Conservation (phyloP, 177 flowering plant genomes). For the Vitis hybrid region DNA sequence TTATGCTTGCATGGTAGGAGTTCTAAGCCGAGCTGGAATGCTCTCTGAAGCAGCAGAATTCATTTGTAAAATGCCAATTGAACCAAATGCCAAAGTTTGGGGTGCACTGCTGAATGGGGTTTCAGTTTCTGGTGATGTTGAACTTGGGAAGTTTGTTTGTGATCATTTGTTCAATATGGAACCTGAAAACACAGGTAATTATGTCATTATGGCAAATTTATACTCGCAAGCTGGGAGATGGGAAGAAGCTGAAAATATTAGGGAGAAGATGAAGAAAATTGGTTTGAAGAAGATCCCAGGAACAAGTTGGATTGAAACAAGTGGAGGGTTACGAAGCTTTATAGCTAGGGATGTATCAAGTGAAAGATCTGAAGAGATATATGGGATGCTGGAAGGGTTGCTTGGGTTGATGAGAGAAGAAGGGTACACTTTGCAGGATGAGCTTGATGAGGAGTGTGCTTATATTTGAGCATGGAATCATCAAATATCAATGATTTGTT, state of each 20-base stretch:
- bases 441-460: conserved; percentile 31
- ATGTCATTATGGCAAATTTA: conserved; percentile 70
- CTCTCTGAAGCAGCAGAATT: conserved; percentile 65
- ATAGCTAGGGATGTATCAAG: conserved; percentile 40
- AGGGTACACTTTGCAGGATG: conserved; percentile 33
- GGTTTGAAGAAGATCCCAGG: conserved; percentile 79
- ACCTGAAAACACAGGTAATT: conserved; percentile 75
- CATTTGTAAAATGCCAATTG: conserved; percentile 62
- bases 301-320: conserved; percentile 68
- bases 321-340: conserved; percentile 39
- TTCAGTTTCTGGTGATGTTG: conserved; percentile 58
- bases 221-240: conserved; percentile 74
- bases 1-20: conserved; percentile 86
- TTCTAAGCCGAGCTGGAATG: conserved; percentile 67
- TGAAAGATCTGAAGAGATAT: conserved; percentile 34
- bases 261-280: conserved; percentile 52
- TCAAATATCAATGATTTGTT: conserved; percentile 1
- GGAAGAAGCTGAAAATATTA: conserved; percentile 71
- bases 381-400: conserved; percentile 35
- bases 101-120: conserved; percentile 83
- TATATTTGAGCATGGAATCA: conserved; percentile 6
- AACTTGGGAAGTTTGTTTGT: conserved; percentile 60
- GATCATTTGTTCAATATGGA: conserved; percentile 64
- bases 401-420: conserved; percentile 45
- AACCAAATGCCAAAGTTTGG: conserved; percentile 78